These are phyloP conservation scores for Candida bentonensis DNA, from an alignment of 805 yeast species.

Conservation along the genomic window DNA sequence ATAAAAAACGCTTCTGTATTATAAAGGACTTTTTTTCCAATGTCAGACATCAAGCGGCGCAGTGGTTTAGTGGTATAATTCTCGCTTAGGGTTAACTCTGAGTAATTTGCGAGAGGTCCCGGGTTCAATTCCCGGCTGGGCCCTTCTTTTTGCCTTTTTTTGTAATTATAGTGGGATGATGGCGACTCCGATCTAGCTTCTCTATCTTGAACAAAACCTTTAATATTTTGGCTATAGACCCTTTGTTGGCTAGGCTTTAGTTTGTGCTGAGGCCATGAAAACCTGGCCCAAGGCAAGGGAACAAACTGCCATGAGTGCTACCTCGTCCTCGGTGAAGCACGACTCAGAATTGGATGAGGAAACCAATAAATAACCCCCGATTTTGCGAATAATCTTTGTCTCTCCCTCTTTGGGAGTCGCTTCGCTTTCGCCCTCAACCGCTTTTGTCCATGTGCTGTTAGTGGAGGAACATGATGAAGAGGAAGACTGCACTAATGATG, in stretches of 20 bases:
- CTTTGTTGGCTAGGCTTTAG: too few relatives aligned
- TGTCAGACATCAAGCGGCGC: too few relatives aligned
- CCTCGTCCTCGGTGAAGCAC: background rate
- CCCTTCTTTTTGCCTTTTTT: background rate
- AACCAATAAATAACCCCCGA: background rate
- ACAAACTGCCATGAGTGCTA: background rate
- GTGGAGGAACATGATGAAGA: background rate
- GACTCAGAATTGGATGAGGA: background rate
- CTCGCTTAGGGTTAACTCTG: slow-evolving; percentile 2
- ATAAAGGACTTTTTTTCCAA: too few relatives aligned
- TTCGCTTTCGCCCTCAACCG: background rate
- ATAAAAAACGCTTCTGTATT: too few relatives aligned
- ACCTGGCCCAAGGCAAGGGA: background rate
- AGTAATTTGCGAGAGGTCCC: slow-evolving; percentile 2
- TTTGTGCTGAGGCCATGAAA: background rate
- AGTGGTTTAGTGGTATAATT: slow-evolving; percentile 2
- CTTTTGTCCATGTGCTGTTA: background rate
- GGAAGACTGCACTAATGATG: background rate
- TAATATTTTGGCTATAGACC: too few relatives aligned
- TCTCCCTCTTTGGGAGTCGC: background rate
- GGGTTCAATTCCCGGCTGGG: slow-evolving; percentile 2
- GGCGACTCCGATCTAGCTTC: too few relatives aligned
- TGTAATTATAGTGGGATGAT: too few relatives aligned
- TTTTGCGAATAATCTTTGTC: background rate
- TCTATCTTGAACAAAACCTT: too few relatives aligned